Conservation (phyloP, 371 early-diverging fungal genomes). For the Mucor racemosus region DNA sequence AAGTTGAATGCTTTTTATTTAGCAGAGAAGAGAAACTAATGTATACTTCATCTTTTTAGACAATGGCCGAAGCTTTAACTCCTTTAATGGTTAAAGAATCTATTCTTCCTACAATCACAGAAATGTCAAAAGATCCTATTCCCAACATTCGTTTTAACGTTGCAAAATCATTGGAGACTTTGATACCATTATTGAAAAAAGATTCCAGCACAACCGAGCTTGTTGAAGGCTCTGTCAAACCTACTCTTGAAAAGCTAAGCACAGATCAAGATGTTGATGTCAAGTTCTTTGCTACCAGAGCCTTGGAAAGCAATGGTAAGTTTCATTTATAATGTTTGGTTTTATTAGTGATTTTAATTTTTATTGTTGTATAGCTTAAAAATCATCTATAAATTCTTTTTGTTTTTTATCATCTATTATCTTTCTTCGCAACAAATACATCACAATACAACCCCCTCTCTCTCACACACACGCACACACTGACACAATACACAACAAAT, state of each 20-base stretch:
- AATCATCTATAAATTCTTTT: neutral
- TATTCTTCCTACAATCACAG: conserved; percentile 88
- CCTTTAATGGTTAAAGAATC: conserved; percentile 86
- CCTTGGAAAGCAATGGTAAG: conserved; percentile 61
- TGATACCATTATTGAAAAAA: conserved; percentile 81
- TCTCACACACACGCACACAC: neutral
- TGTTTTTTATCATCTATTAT: neutral
- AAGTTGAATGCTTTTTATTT: conserved; percentile 23
- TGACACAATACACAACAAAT: neutral
- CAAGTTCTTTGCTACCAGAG: conserved; percentile 86
- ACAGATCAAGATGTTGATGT: conserved; percentile 95
- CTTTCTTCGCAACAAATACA: neutral
- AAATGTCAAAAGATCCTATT: conserved; percentile 90
- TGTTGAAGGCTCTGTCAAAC: conserved; percentile 72
- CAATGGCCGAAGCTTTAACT: conserved; percentile 87
- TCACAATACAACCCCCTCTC: neutral
- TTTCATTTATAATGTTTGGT: neutral
- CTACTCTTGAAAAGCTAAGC: conserved; percentile 81
- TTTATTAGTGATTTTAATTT: neutral
- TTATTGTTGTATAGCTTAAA: neutral
- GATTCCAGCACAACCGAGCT: conserved; percentile 67
- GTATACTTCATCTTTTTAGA: conserved; percentile 48
- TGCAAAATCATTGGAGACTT: conserved; percentile 90
- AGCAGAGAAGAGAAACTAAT: neutral
- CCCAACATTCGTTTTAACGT: conserved; percentile 99